Evolutionary conservation across 345 rosid species (phyloP).

Genomic region (Gossypium stocksii): DNA sequence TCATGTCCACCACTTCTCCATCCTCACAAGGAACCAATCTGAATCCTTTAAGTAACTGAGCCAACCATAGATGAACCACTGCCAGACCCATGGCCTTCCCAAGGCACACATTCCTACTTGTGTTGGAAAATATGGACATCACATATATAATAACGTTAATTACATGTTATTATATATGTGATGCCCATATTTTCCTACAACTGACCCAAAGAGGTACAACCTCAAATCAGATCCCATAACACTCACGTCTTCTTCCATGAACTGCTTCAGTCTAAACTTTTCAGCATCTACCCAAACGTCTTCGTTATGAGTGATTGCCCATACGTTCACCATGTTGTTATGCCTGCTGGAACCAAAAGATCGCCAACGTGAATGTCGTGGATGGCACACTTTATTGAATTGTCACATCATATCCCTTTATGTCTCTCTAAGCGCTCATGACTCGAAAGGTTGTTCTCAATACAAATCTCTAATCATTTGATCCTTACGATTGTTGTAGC

Average conservation of each 20-base stretch:
- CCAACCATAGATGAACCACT: conserved; percentile 54
- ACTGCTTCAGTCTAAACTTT: conserved; percentile 42
- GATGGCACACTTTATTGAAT: conserved; percentile 23
- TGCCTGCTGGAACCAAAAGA: conserved; percentile 60
- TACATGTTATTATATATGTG: too few species aligned
- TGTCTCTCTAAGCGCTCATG: too few species aligned
- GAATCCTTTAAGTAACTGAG: conserved; percentile 45
- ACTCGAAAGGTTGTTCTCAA: too few species aligned
- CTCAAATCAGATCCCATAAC: conserved; percentile 61
- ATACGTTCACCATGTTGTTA: conserved; percentile 90
- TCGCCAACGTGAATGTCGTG: conserved; percentile 57
- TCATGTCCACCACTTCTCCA: conserved; percentile 35
- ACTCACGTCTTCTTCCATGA: conserved; percentile 35
- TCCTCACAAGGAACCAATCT: conserved; percentile 34
- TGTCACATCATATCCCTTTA: too few species aligned
- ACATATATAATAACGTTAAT: too few species aligned
- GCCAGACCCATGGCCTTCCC: conserved; percentile 64
- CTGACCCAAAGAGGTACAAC: conserved; percentile 62
- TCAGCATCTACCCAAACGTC: conserved; percentile 57
- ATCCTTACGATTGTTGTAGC: too few species aligned
- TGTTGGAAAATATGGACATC: too few species aligned
- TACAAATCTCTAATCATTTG: too few species aligned
- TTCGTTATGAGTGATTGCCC: conserved; percentile 71
- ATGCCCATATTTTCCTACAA: too few species aligned
- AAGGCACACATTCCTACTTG: conserved; percentile 62